Conservation (phyloP, 768 basidiomycete genomes). For the Pleurotus eryngii region DNA sequence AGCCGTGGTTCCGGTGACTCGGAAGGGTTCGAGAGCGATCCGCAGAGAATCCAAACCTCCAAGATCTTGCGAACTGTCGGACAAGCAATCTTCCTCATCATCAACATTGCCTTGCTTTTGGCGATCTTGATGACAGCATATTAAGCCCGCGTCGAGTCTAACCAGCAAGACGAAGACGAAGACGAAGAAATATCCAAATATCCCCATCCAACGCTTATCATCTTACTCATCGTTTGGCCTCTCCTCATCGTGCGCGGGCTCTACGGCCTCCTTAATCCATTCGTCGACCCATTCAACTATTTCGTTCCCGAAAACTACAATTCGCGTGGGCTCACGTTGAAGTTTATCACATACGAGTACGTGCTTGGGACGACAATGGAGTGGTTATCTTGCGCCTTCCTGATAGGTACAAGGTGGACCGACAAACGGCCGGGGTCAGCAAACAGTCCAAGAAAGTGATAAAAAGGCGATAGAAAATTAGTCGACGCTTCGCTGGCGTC, state of each 20-base stretch:
- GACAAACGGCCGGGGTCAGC: background rate
- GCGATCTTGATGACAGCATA: slow-evolving; percentile 24
- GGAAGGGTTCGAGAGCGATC: slow-evolving; percentile 4
- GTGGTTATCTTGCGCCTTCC: slow-evolving; percentile 21
- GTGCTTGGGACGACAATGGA: slow-evolving; percentile 24
- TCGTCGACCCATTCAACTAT: slow-evolving; percentile 22
- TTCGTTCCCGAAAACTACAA: slow-evolving; percentile 21
- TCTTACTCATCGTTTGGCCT: slow-evolving; percentile 28
- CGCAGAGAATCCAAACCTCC: slow-evolving; percentile 8
- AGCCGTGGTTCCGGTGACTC: slow-evolving; percentile 18
- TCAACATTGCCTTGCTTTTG: slow-evolving; percentile 22
- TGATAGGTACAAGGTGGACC: slow-evolving; percentile 10
- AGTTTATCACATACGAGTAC: slow-evolving; percentile 24
- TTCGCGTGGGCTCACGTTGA: slow-evolving; percentile 15
- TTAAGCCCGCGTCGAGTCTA: slow-evolving; percentile 16
- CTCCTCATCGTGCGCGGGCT: slow-evolving; percentile 30
- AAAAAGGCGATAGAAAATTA: too few relatives aligned
- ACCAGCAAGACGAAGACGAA: background rate
- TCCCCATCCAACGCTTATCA: slow-evolving; percentile 25
- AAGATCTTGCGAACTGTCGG: slow-evolving; percentile 24
- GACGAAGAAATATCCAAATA: background rate
- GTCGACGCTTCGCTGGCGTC: too few relatives aligned
- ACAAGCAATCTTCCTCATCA: slow-evolving; percentile 28
- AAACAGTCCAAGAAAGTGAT: too few relatives aligned
- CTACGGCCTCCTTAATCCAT: slow-evolving; percentile 26